Evolutionary conservation across 2,329 filamentous ascomycete genomes (phyloP).

Genomic region (Teratosphaeriaceae sp.): DNA sequence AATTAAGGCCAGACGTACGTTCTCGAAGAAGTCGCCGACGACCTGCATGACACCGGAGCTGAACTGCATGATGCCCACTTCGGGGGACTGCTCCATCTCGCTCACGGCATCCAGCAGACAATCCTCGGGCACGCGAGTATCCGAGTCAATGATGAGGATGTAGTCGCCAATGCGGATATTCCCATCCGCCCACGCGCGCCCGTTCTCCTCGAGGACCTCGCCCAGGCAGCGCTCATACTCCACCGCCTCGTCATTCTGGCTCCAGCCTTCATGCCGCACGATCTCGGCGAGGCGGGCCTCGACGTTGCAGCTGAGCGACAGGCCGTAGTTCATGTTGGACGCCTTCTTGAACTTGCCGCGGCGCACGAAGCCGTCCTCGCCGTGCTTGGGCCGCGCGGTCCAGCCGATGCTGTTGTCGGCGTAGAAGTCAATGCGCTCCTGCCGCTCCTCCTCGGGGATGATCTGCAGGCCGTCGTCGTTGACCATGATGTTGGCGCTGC

Average conservation of each 20-base stretch:
- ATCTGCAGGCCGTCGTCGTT: conserved; percentile 71
- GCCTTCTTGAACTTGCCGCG: conserved; percentile 63
- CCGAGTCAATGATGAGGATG: conserved; percentile 62
- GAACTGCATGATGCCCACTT: conserved; percentile 67
- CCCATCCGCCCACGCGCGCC: conserved; percentile 52
- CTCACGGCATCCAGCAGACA: conserved; percentile 63
- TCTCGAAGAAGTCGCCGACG: conserved; percentile 65
- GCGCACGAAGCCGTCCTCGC: conserved; percentile 45
- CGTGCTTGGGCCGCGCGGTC: conserved; percentile 45
- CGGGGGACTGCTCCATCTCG: conserved; percentile 63
- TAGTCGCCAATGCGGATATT: conserved; percentile 57
- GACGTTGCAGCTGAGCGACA: conserved; percentile 55
- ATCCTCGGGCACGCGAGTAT: conserved; percentile 61
- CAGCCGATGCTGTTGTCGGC: conserved; percentile 46
- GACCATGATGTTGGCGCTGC: conserved; percentile 71
- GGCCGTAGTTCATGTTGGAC: conserved; percentile 64
- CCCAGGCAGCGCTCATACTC: conserved; percentile 46
- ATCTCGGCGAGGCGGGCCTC: conserved; percentile 50
- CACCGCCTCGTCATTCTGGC: conserved; percentile 31
- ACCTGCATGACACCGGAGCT: conserved; percentile 73
- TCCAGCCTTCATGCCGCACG: conserved; percentile 32
- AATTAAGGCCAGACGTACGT: conserved; percentile 35
- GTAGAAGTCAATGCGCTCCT: conserved; percentile 42
- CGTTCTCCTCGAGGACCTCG: conserved; percentile 48
- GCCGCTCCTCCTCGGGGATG: conserved; percentile 43